phyloP scores from a whole-genome alignment of 2,329 filamentous ascomycete genomes.

The Ramichloridium luteum region DNA sequence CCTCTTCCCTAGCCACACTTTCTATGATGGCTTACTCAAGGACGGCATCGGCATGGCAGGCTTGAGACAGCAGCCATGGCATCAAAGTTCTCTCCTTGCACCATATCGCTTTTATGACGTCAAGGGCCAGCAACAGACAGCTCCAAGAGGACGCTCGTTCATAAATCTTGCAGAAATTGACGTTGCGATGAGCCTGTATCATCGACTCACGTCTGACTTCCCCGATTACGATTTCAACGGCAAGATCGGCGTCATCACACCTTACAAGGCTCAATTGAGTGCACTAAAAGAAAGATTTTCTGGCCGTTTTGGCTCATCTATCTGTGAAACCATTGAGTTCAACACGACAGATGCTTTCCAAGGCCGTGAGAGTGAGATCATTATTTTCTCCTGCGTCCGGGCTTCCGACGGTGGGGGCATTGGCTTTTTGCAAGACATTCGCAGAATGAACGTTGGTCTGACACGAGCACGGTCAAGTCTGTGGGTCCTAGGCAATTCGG shows the following conservation, averaged over 20 bases:
- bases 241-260: conserved; percentile 86
- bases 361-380: conserved; percentile 90
- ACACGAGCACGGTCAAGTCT: conserved; percentile 93
- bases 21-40: conserved; percentile 78
- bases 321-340: conserved; percentile 78
- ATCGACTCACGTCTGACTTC: conserved; percentile 62
- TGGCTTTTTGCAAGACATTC: conserved; percentile 94
- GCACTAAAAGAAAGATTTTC: conserved; percentile 67
- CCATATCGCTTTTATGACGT: conserved; percentile 98
- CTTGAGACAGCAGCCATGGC: conserved; percentile 73
- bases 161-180: conserved; percentile 80
- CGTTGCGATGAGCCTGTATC: conserved; percentile 74
- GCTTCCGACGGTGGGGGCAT: conserved; percentile 88
- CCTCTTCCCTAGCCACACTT: conserved; percentile 74
- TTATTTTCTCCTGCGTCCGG: conserved; percentile 97
- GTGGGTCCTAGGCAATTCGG: conserved; percentile 90
- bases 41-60: conserved; percentile 58
- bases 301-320: conserved; percentile 57
- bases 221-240: conserved; percentile 47
- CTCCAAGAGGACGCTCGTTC: conserved; percentile 75
- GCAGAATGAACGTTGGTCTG: conserved; percentile 97
- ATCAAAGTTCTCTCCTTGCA: conserved; percentile 64
- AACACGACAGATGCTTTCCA: conserved; percentile 98
- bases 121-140: conserved; percentile 69
- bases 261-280: conserved; percentile 85